Evolutionary conservation across 2,329 filamentous ascomycete genomes (phyloP), one percentile per base, ranked within the genome.

Genomic region (Talaromyces sp.): DNA sequence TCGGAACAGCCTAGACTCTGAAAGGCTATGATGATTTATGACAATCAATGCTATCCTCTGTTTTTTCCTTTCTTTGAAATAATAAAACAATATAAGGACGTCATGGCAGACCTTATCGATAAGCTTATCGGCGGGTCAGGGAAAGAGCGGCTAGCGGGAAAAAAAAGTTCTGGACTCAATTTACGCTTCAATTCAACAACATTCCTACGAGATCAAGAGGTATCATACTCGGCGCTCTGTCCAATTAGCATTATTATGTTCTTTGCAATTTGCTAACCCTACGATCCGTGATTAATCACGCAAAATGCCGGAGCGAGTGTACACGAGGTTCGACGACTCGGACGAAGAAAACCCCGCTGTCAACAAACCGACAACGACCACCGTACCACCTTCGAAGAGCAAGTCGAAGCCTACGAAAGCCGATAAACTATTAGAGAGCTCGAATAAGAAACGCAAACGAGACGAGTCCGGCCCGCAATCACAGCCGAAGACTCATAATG

Each of bases 231-330:
- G 1, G 17, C n/a, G 5, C 49, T 17, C 10, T 8, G 17, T 19
- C 19, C 0, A 19, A 8, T 31, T 19, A 17, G 8, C 5, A 36
- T 17, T 51, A 6, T 4, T 31, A 7, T 43, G 36, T 5, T 40
- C 8, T 60, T 43, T 15, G 1, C 17, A 31, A 53, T n/a, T 27
- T 53, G 34, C 58, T 60, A 17, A 3, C 8, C n/a, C 13, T 17
- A 29, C 45, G 10, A 49, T 15, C 11, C 10, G 4, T 51, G 5
- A 60, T 17, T 61, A 40, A 54, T 53, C 40, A 53, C 56, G 58
- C 70, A 74, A 56, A 34, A 82, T 82, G 80, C 78, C 79, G 31
- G 78, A 81, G 71, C 75, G 76, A 68, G 74, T 80, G 11, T 75
- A 76, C 65, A 78, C 72, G 15, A 73, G 74, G 38, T 81, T 81